Base-by-base conservation (phyloP, 2,329 filamentous ascomycete genomes). In the Colletotrichum sp. region DNA sequence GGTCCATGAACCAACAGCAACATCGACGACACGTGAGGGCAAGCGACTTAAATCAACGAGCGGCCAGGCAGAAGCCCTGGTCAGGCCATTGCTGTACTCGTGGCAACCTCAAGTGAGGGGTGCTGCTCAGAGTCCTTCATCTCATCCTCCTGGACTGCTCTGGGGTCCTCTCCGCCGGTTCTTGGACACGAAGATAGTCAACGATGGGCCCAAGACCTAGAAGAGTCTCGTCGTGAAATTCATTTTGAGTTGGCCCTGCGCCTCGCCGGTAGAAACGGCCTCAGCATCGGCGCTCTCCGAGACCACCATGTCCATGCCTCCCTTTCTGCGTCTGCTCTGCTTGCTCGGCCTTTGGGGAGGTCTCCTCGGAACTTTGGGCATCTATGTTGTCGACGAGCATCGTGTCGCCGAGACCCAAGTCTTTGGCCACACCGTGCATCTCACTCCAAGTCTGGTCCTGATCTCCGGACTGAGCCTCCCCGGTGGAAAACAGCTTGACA, bases 11-110 rank as follows among this genome's bases (percentile, higher is more conserved):
- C 44, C 44, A 21, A 8, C 44, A 52, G 0, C n/a, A 52, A 52
- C 6, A 0, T 21, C 0, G 10, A 52, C n/a, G 12, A 6, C n/a
- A 21, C 10, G 5, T 52, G 3, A 13, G 10, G 9, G 44, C n/a
- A n/a, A 21, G 44, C 44, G 44, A 52, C n/a, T 52, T 52, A 52
- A n/a, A 52, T 21, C n/a, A n/a, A 52, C 10, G 44, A 52, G n/a
- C n/a, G 6, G 44, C 44, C n/a, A 52, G 4, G n/a, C 10, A 52
- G 44, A 52, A 21, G 10, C 10, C 44, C 44, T 3, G n/a, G 3
- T 21, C 44, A 12, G 44, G n/a, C 6, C 44, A 52, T 21, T n/a
- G 44, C 0, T n/a, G 44, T n/a, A 21, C 44, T 13, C 0, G 44
- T 21, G 12, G 44, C 44, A 21, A n/a, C 21, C 44, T 52, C n/a